phyloP scores from a whole-genome alignment of 352 stramenopile species.

The Globisporangium barbulae region DNA sequence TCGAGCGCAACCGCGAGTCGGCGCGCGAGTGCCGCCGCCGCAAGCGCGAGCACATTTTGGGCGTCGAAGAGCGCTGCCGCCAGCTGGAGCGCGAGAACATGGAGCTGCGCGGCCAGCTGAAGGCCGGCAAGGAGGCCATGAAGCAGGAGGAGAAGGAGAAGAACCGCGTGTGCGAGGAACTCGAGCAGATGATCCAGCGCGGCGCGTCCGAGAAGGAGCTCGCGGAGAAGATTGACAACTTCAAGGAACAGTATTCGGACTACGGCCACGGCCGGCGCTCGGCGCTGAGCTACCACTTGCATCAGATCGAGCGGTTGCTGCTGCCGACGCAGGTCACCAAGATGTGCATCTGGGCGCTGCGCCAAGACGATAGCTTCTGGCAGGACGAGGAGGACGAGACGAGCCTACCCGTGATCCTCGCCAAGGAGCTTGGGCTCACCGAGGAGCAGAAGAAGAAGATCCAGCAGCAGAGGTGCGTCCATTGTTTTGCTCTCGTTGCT shows the following conservation, averaged over 20 bases:
- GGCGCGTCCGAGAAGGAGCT: conserved; percentile 84
- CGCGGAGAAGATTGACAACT: conserved; percentile 94
- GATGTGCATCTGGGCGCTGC: conserved; percentile 91
- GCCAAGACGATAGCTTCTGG: conserved; percentile 90
- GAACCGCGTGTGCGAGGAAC: conserved; percentile 78
- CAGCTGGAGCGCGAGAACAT: conserved; percentile 90
- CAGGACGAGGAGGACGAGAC: conserved; percentile 88
- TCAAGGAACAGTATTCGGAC: conserved; percentile 91
- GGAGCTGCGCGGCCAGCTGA: conserved; percentile 88
- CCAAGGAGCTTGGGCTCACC: conserved; percentile 86
- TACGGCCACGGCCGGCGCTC: conserved; percentile 91
- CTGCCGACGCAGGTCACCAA: conserved; percentile 93
- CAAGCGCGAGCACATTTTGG: conserved; percentile 85
- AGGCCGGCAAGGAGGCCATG: conserved; percentile 85
- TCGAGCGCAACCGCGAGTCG: conserved; percentile 91
- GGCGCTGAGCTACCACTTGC: conserved; percentile 87
- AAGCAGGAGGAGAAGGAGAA: conserved; percentile 85
- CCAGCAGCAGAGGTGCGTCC: conserved; percentile 82
- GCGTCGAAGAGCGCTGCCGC: conserved; percentile 74
- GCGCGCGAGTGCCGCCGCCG: conserved; percentile 88
- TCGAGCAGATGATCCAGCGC: conserved; percentile 81
- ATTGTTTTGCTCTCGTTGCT: background rate
- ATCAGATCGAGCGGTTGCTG: conserved; percentile 93
- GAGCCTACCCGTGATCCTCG: conserved; percentile 87
- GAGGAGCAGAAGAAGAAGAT: conserved; percentile 93